Evolutionary conservation across 2,329 filamentous ascomycete species (phyloP).

Genomic region (Akanthomyces muscarius): DNA sequence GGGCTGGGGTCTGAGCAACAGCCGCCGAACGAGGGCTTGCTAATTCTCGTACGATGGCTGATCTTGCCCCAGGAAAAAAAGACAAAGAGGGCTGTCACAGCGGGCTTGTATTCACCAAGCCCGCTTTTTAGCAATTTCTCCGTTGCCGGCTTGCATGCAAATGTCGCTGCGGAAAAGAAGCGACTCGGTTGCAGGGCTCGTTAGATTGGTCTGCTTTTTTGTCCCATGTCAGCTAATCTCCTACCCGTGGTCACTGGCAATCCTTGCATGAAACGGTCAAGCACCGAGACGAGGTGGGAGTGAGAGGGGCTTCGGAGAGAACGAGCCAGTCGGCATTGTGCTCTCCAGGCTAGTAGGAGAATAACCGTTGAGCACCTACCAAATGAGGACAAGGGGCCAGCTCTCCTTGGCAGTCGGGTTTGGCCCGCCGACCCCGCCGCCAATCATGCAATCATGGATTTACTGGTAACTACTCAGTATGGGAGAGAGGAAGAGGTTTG

Average conservation of each 20-base stretch:
- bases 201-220: neutral
- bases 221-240: neutral
- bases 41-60: conserved; percentile 17
- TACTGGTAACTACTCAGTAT: no score
- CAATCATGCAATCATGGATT: conserved; percentile 3
- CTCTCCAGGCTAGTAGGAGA: neutral
- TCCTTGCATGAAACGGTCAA: neutral
- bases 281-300: neutral
- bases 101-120: neutral
- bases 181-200: neutral
- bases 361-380: neutral
- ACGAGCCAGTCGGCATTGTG: neutral
- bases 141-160: neutral
- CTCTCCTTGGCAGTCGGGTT: neutral
- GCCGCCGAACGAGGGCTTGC: neutral
- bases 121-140: conserved; percentile 6
- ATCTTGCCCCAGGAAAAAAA: conserved; percentile 5
- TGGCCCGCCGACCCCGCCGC: conserved; percentile 4
- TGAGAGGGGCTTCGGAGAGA: neutral
- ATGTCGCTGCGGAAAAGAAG: neutral
- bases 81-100: no score
- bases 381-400: neutral
- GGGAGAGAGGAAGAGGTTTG: neutral
- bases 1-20: neutral
- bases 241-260: neutral